Percentiles rank a stretch among this genome's conserved stretches.
Conservation (phyloP, 768 basidiomycete species). For the Tephrocybe sp. region DNA sequence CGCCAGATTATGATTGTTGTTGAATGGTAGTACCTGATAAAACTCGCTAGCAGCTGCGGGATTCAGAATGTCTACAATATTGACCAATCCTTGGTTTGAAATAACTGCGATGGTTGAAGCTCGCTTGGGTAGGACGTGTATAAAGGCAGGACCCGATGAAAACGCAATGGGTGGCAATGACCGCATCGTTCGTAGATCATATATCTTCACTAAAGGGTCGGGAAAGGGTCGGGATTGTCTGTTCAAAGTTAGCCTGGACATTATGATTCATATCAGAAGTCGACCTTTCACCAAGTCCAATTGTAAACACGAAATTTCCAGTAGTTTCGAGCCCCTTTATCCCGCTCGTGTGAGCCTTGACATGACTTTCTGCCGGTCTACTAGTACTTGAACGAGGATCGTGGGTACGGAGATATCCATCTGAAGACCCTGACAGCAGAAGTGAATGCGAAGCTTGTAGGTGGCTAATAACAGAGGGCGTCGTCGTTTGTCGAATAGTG, state of each 20-base stretch:
- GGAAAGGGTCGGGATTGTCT: constrained; percentile 88
- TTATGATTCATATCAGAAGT: background rate
- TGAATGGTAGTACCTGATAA: constrained; percentile 59
- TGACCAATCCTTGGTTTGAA: constrained; percentile 81
- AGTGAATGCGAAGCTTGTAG: constrained; percentile 65
- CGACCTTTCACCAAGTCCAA: constrained; percentile 85
- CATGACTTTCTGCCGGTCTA: constrained; percentile 50
- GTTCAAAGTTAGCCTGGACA: constrained; percentile 1
- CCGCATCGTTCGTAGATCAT: constrained; percentile 82
- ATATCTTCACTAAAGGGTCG: constrained; percentile 92
- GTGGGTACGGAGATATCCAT: constrained; percentile 74
- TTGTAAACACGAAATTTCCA: constrained; percentile 82
- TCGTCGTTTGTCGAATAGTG: constrained; percentile 54
- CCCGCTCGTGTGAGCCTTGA: constrained; percentile 81
- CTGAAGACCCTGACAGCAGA: constrained; percentile 67
- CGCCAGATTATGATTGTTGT: background rate
- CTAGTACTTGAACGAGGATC: constrained; percentile 63
- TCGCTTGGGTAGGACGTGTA: constrained; percentile 77
- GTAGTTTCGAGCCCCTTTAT: constrained; percentile 79
- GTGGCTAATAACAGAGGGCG: constrained; percentile 61
- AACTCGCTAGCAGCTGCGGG: constrained; percentile 69
- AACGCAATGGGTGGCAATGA: constrained; percentile 87
- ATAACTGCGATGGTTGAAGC: constrained; percentile 72
- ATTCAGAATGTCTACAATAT: constrained; percentile 80
- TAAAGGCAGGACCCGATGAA: constrained; percentile 83